Evolutionary conservation across 2,329 filamentous ascomycete genomes (phyloP).

Genomic region (Tothia fuscella): DNA sequence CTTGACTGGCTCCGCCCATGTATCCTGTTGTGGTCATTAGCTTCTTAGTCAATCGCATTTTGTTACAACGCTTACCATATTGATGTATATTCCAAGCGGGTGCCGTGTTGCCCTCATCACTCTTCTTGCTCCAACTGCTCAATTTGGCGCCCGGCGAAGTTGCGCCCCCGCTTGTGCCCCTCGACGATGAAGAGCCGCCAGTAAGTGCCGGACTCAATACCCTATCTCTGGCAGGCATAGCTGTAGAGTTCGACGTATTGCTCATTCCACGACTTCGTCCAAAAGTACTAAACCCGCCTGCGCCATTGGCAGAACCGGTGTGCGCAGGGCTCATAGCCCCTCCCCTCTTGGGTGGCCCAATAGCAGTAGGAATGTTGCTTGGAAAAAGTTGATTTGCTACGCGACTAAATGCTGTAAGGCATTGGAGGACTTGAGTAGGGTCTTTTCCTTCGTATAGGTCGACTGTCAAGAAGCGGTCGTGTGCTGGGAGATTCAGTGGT

Average conservation of each 20-base stretch:
- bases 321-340: constrained; percentile 30
- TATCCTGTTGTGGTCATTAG: constrained; percentile 57
- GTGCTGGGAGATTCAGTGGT: constrained; percentile 76
- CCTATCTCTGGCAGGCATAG: constrained; percentile 14
- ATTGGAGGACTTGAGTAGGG: constrained; percentile 89
- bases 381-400: constrained; percentile 67
- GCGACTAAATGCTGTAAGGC: constrained; percentile 81
- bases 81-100: constrained; percentile 98
- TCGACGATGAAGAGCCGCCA: constrained; percentile 41
- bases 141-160: constrained; percentile 42
- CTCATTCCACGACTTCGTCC: constrained; percentile 31
- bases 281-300: constrained; percentile 14
- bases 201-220: constrained; percentile 36
- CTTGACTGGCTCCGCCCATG: constrained; percentile 94
- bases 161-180: constrained; percentile 30
- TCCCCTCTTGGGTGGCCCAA: constrained; percentile 58
- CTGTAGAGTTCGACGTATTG: constrained; percentile 23
- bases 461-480: constrained; percentile 94
- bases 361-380: constrained; percentile 56
- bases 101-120: constrained; percentile 66
- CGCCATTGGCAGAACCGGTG: constrained; percentile 21
- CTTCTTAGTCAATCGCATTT: not conserved
- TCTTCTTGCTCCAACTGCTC: constrained; percentile 82
- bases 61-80: constrained; percentile 43
- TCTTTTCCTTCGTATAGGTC: constrained; percentile 94